Evolutionary conservation across 208 protist species (phyloP).

Genomic region (Angomonas desouzai): DNA sequence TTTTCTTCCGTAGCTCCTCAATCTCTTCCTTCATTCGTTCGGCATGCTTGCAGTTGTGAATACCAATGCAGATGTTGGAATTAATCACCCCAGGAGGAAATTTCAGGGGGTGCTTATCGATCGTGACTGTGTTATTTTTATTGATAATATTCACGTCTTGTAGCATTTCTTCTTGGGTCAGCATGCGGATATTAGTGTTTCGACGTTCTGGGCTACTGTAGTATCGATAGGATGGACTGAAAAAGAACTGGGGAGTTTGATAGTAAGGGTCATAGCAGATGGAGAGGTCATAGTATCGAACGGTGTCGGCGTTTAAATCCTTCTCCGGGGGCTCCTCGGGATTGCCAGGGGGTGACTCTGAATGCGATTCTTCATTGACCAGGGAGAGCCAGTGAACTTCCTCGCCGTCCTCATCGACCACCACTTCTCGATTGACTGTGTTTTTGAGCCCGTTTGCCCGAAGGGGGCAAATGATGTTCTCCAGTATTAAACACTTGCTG

Average conservation of each 20-base stretch:
- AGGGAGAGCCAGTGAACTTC: background rate
- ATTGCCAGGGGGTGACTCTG: background rate
- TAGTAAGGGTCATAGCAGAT: slow-evolving; percentile 10
- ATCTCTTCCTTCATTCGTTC: slow-evolving; percentile 2
- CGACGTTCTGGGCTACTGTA: slow-evolving; percentile 3
- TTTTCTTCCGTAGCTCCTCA: background rate
- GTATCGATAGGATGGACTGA: background rate
- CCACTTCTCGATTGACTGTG: background rate
- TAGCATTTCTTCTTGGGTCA: background rate
- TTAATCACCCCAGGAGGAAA: background rate
- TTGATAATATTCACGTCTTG: slow-evolving; percentile 8
- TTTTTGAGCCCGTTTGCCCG: background rate
- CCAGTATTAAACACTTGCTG: background rate
- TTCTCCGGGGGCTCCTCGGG: background rate
- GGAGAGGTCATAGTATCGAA: slow-evolving; percentile 6
- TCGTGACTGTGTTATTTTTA: slow-evolving; percentile 9
- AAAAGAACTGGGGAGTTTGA: slow-evolving; percentile 1
- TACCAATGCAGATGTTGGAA: background rate
- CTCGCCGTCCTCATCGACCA: background rate
- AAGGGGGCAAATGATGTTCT: background rate
- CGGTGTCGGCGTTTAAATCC: background rate
- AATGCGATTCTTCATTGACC: background rate
- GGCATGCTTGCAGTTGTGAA: slow-evolving; percentile 1
- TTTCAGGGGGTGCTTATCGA: slow-evolving; percentile 1
- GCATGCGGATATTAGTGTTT: background rate